Evolutionary conservation across 2,329 filamentous ascomycete species (phyloP).

Genomic region (Thelonectria olida): DNA sequence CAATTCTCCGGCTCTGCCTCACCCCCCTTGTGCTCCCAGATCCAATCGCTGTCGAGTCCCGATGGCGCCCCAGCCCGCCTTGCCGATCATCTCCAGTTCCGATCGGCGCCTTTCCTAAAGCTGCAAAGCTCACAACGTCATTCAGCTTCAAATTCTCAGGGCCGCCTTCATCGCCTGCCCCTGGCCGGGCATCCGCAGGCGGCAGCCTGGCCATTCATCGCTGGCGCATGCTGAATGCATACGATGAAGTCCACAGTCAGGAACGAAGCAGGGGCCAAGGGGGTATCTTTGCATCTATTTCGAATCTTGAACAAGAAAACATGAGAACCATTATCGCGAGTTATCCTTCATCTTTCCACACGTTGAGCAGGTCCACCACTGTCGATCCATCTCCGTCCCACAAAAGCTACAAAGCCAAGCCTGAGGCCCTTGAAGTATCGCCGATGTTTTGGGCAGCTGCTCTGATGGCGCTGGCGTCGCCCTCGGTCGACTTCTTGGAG

Average conservation of each 20-base stretch:
- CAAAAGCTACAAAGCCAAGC: slow-evolving; percentile 65
- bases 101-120: slow-evolving; percentile 44
- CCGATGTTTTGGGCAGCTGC: not conserved
- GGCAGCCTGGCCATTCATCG: slow-evolving; percentile 6
- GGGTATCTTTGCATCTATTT: slow-evolving; percentile 24
- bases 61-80: slow-evolving; percentile 28
- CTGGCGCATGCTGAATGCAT: slow-evolving; percentile 1
- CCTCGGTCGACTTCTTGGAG: slow-evolving; percentile 35
- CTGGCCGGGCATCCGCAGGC: slow-evolving; percentile 26
- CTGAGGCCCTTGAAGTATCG: slow-evolving; percentile 32
- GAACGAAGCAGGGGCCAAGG: slow-evolving; percentile 15
- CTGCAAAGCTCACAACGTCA: slow-evolving; percentile 35
- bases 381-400: slow-evolving; percentile 59
- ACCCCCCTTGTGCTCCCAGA: slow-evolving; percentile 7
- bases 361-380: slow-evolving; percentile 66
- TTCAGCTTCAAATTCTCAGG: slow-evolving; percentile 26
- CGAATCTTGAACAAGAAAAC: slow-evolving; percentile 1
- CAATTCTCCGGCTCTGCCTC: slow-evolving; percentile 27
- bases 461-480: slow-evolving; percentile 18
- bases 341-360: slow-evolving; percentile 65
- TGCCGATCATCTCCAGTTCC: slow-evolving; percentile 45
- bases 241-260: slow-evolving; percentile 31
- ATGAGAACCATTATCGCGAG: slow-evolving; percentile 43
- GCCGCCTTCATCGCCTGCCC: slow-evolving; percentile 34
- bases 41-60: slow-evolving; percentile 31